Evolutionary conservation across 2,329 filamentous ascomycete species (phyloP).

Genomic region (Hymenoscyphus albidus): DNA sequence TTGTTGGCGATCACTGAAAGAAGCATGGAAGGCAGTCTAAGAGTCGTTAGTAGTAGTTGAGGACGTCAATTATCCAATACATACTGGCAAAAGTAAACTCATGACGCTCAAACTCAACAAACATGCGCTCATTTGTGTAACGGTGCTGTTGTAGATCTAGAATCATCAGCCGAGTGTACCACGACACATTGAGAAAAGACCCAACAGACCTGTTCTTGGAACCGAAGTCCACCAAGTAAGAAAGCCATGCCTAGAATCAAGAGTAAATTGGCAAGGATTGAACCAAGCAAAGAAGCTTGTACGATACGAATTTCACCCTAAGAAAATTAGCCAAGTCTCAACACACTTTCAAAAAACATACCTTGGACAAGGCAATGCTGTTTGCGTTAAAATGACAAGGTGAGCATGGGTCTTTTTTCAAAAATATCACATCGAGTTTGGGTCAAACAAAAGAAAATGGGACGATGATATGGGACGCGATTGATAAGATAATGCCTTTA

Average conservation of each 20-base stretch:
- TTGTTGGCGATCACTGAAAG: conserved; percentile 58
- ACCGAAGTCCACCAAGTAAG: conserved; percentile 78
- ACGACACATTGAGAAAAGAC: not conserved
- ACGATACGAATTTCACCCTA: conserved; percentile 83
- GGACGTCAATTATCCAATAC: conserved; percentile 29
- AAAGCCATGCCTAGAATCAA: conserved; percentile 92
- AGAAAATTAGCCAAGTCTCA: conserved; percentile 25
- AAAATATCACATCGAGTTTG: conserved; percentile 16
- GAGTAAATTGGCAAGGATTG: conserved; percentile 82
- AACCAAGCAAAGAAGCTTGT: conserved; percentile 84
- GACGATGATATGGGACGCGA: conserved; percentile 42
- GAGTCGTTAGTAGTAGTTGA: conserved; percentile 8
- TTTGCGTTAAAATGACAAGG: conserved; percentile 30
- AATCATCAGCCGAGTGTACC: conserved; percentile 14
- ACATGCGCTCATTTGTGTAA: conserved; percentile 95
- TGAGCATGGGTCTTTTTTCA: conserved; percentile 37
- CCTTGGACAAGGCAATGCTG: conserved; percentile 73
- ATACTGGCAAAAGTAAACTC: conserved; percentile 76
- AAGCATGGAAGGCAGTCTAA: conserved; percentile 86
- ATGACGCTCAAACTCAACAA: conserved; percentile 86
- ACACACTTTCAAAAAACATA: conserved; percentile 30
- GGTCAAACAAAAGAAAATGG: conserved; percentile 24
- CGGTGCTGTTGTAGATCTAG: conserved; percentile 87
- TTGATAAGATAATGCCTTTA: conserved; percentile 43
- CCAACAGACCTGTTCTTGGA: conserved; percentile 69